These are phyloP conservation scores for Gamarada debralockiae DNA, from an alignment of 495 filamentous ascomycete species.

Conservation along the genomic window DNA sequence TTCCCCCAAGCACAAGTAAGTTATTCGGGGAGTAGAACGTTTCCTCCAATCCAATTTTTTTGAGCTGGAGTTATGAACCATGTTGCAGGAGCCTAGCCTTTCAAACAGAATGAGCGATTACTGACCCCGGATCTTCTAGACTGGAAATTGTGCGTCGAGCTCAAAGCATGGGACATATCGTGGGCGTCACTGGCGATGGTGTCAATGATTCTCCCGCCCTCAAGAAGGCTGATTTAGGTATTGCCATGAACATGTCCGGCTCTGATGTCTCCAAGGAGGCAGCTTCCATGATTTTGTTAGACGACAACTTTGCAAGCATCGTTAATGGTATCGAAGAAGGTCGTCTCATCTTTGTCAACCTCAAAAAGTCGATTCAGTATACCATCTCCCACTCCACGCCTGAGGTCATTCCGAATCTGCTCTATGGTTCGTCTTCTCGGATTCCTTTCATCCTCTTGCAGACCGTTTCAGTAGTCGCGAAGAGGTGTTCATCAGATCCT, in stretches of 20 bases:
- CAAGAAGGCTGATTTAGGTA: slow-evolving; percentile 78
- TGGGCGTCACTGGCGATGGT: slow-evolving; percentile 88
- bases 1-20: slow-evolving; percentile 69
- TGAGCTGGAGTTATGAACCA: no score
- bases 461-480: no score
- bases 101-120: no score
- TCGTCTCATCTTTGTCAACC: slow-evolving; percentile 61
- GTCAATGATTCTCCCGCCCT: slow-evolving; percentile 84
- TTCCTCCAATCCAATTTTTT: no score
- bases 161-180: slow-evolving; percentile 47
- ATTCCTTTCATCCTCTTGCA: no score
- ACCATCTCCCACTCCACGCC: slow-evolving; percentile 30
- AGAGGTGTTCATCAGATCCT: no score
- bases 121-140: no score
- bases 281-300: slow-evolving; percentile 71
- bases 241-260: slow-evolving; percentile 73
- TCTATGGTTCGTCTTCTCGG: no score
- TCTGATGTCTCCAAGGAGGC: slow-evolving; percentile 87
- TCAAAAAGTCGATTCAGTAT: slow-evolving; percentile 51
- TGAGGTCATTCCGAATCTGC: slow-evolving; percentile 34
- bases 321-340: slow-evolving; percentile 62
- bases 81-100: no score
- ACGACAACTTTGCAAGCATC: slow-evolving; percentile 80
- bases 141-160: slow-evolving; percentile 61
- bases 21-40: no score